These are phyloP conservation scores for Naganishia vishniacii DNA, from an alignment of 768 basidiomycete genomes.

Conservation along the genomic window DNA sequence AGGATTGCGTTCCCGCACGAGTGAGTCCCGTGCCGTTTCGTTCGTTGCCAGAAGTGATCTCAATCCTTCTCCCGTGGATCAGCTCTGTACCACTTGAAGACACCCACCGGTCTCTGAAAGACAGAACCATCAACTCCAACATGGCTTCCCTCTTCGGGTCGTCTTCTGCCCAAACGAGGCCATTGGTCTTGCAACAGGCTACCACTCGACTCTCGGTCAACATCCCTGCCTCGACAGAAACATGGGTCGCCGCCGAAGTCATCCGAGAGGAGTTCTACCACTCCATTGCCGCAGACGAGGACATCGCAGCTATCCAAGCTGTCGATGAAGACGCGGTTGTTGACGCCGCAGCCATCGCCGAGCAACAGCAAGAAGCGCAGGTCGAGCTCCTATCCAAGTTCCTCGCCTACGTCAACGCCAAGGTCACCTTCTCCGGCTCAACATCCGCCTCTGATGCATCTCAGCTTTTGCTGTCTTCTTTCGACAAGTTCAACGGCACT, in stretches of 20 bases:
- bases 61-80: background rate
- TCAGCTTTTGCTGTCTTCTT: conserved; percentile 63
- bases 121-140: conserved; percentile 23
- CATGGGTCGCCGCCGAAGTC: conserved; percentile 90
- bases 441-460: conserved; percentile 51
- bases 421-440: conserved; percentile 52
- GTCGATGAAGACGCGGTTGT: conserved; percentile 52
- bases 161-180: conserved; percentile 37
- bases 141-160: conserved; percentile 45
- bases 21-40: background rate
- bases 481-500: conserved; percentile 69
- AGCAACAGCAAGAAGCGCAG: conserved; percentile 58
- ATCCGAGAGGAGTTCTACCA: conserved; percentile 81
- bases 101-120: background rate
- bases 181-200: conserved; percentile 47
- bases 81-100: background rate
- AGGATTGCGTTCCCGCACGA: conserved; percentile 9
- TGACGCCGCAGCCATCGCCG: conserved; percentile 50
- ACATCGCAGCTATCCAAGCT: conserved; percentile 52
- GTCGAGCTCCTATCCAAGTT: conserved; percentile 78
- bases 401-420: conserved; percentile 66
- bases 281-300: conserved; percentile 47
- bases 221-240: conserved; percentile 69
- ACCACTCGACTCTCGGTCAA: conserved; percentile 64
- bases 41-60: background rate